Percentiles rank a stretch among this genome's conserved stretches.
These are phyloP conservation scores for Barnettozyma pratensis DNA, from an alignment of 805 yeast species.

Conservation along the genomic window DNA sequence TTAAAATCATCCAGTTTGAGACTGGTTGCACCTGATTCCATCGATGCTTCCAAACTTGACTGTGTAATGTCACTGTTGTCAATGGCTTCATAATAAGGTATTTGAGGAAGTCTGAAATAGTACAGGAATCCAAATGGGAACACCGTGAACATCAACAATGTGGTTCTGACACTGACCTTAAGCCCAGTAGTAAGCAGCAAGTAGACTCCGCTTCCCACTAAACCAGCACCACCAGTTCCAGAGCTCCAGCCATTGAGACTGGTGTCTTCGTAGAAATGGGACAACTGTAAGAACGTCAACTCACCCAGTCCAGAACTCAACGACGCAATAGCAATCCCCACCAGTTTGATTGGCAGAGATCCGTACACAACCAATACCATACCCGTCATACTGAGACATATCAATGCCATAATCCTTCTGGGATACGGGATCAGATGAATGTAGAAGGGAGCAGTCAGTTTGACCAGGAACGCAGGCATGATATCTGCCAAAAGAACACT, in stretches of 20 bases:
- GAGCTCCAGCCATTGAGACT: constrained; percentile 84
- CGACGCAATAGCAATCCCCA: constrained; percentile 79
- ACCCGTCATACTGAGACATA: constrained; percentile 59
- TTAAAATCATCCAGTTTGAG: neutral
- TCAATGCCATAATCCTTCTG: constrained; percentile 47
- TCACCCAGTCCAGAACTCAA: constrained; percentile 88
- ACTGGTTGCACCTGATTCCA: neutral
- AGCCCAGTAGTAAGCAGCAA: constrained; percentile 68
- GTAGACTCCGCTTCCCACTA: constrained; percentile 72
- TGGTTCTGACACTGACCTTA: constrained; percentile 44
- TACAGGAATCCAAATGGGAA: constrained; percentile 49
- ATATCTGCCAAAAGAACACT: constrained; percentile 82
- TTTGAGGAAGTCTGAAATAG: constrained; percentile 26
- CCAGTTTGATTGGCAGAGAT: constrained; percentile 36
- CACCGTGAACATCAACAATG: constrained; percentile 54
- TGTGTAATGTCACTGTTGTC: neutral
- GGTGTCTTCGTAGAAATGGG: constrained; percentile 62
- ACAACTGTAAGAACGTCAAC: constrained; percentile 77
- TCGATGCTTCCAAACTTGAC: neutral
- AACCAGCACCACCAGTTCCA: constrained; percentile 96
- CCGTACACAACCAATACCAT: constrained; percentile 56
- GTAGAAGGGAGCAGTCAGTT: constrained; percentile 73
- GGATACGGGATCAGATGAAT: constrained; percentile 60
- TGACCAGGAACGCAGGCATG: constrained; percentile 71
- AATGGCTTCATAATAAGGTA: constrained; percentile 7